Base-by-base conservation (phyloP, 2,329 filamentous ascomycete species). In the Knufia petricola region DNA sequence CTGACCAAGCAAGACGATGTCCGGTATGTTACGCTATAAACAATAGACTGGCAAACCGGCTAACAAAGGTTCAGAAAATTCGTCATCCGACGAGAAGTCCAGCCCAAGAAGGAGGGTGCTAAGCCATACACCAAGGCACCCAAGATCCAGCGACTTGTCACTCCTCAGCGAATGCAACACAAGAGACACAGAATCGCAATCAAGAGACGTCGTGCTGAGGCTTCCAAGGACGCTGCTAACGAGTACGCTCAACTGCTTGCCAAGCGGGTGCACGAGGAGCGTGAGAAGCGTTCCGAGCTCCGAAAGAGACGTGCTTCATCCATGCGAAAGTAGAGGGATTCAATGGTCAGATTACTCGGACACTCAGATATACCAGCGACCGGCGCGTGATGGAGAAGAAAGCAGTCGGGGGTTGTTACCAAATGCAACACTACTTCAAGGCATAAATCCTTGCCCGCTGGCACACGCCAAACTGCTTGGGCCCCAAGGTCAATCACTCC, bases 1-100 rank as follows among this genome's bases (percentile, higher is more conserved):
- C 86, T 98, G 82, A 90, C 84, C 86, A 96, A 96, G 89, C 89
- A 96, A 84, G 92, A 98, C 81, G 92, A 98, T 86, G 90, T 96
- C 85, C 82, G 86, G 88, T 71, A 67, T 71, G 66, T 69, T 69
- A 71, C 66, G 65, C 24, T 31, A 26, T 15, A 32, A 20, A 31
- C n/a, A 12, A 6, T 19, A 24, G 34, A 59, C 57, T 3, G 8
- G 19, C 4, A 13, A n/a, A 12, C 21, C 3, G 20, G 64, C 62
- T 58, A 57, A 64, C 69, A 69, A 68, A 63, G 77, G 85, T 85
- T 92, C 76, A 90, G 92, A 80, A 95, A 96, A 80, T 98, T 95
- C 78, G 92, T 98, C 74, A 96, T 98, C 69, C 92, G 92, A 72
- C 92, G 92, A 73, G 92, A 96, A 74, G 83, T 98, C 67, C 82